These are phyloP conservation scores for Capsicum rhomboideum DNA, from an alignment of 257 asterid species.

Conservation along the genomic window DNA sequence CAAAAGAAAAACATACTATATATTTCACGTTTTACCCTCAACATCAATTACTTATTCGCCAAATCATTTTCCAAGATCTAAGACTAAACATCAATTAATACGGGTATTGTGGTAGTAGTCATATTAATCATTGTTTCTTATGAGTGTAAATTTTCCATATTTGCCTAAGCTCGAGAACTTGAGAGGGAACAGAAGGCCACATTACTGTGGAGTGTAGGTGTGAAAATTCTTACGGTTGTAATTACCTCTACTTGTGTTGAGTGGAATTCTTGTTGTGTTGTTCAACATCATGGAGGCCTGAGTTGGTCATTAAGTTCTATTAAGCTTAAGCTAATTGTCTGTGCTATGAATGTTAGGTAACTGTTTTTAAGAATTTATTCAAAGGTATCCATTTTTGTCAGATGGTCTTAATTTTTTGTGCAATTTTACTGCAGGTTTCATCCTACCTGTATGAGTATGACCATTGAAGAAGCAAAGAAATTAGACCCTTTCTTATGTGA, in stretches of 20 bases:
- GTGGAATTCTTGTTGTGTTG: not conserved
- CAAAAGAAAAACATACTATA: not conserved
- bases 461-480: constrained; percentile 29
- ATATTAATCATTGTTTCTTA: not conserved
- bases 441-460: constrained; percentile 74
- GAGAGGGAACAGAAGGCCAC: not conserved
- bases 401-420: not conserved
- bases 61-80: not conserved
- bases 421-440: constrained; percentile 55
- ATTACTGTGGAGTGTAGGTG: not conserved
- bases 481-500: constrained; percentile 78
- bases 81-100: not conserved
- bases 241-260: not conserved
- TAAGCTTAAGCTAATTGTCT: too few species aligned
- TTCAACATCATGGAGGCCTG: not conserved
- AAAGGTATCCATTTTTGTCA: not conserved
- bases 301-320: not conserved
- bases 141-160: not conserved
- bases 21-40: not conserved
- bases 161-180: not conserved
- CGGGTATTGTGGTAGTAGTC: not conserved
- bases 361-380: not conserved
- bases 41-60: not conserved
- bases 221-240: not conserved
- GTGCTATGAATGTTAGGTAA: not conserved